Percentiles rank a stretch among this genome's conserved stretches.
Conservation (phyloP, 2,329 filamentous ascomycete genomes). For the Pseudogymnoascus sp. region DNA sequence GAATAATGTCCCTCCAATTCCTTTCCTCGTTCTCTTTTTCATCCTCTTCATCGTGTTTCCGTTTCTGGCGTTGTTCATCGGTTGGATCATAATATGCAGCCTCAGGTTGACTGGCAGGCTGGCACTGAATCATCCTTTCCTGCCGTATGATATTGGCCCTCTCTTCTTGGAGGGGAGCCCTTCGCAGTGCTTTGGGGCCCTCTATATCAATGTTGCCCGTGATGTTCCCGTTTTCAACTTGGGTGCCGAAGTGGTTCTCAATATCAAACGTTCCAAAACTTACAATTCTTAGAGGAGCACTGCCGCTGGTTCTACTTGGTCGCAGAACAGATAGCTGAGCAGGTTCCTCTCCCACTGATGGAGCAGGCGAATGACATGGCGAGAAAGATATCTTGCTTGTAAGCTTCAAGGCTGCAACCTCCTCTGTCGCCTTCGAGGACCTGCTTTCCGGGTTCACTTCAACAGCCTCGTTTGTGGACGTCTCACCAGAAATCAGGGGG, state of each 20-base stretch:
- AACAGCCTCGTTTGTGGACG: background rate
- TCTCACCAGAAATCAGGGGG: background rate
- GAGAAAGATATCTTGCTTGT: background rate
- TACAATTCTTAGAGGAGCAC: background rate
- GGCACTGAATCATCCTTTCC: background rate
- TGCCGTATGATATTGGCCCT: background rate
- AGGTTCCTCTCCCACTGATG: background rate
- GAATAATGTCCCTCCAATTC: background rate
- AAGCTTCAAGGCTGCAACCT: background rate
- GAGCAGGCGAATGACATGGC: background rate
- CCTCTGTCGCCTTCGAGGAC: background rate
- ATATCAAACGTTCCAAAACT: background rate
- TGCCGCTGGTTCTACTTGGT: background rate
- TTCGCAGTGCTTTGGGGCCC: background rate
- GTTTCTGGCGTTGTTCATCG: background rate
- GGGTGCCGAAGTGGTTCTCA: background rate
- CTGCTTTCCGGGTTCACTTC: background rate
- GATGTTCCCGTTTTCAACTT: background rate
- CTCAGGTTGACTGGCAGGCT: background rate
- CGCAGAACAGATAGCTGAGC: background rate
- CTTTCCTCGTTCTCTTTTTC: background rate
- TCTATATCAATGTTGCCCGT: background rate
- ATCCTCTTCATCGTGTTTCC: background rate
- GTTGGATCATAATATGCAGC: background rate
- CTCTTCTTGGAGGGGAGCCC: background rate